A percentile compares a stretch with the other conserved stretches of the same genome.
Evolutionary conservation across 164 flowering plant species (phyloP).

Genomic region (Tetracentron sinense): DNA sequence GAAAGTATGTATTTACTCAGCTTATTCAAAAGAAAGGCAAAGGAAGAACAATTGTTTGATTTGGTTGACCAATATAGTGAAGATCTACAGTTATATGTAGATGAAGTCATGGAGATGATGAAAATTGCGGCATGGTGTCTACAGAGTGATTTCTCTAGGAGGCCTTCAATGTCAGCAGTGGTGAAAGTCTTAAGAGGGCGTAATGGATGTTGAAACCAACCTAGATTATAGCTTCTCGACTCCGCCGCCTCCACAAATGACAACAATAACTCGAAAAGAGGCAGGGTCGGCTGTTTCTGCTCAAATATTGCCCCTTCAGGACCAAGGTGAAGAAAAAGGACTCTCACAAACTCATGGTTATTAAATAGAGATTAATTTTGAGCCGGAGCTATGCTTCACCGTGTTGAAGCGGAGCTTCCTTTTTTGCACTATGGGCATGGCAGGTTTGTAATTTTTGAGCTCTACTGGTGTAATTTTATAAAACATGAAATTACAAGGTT

Average conservation of each 20-base stretch:
- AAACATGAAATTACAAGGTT: no score
- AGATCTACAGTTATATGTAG: not conserved
- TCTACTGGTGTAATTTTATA: no score
- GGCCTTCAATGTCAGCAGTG: constrained; percentile 15
- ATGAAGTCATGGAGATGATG: constrained; percentile 2
- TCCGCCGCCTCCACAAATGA: not conserved
- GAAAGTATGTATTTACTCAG: not conserved
- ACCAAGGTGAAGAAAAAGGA: constrained; percentile 15
- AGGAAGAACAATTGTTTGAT: constrained; percentile 2
- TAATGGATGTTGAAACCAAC: constrained; percentile 11
- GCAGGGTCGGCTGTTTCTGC: not conserved
- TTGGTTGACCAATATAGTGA: constrained; percentile 5
- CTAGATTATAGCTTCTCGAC: constrained; percentile 11
- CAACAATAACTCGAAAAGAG: not conserved
- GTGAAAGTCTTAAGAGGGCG: constrained; percentile 31
- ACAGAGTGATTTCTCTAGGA: not conserved
- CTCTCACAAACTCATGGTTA: no score
- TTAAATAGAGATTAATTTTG: no score
- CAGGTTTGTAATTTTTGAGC: no score
- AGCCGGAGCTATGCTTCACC: no score
- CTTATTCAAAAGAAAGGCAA: not conserved
- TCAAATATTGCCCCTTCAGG: constrained; percentile 17
- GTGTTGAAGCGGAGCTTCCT: no score
- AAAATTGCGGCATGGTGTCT: not conserved
- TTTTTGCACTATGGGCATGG: no score